Conservation (phyloP, 2,329 filamentous ascomycete species). For the Bipolaris cookei region DNA sequence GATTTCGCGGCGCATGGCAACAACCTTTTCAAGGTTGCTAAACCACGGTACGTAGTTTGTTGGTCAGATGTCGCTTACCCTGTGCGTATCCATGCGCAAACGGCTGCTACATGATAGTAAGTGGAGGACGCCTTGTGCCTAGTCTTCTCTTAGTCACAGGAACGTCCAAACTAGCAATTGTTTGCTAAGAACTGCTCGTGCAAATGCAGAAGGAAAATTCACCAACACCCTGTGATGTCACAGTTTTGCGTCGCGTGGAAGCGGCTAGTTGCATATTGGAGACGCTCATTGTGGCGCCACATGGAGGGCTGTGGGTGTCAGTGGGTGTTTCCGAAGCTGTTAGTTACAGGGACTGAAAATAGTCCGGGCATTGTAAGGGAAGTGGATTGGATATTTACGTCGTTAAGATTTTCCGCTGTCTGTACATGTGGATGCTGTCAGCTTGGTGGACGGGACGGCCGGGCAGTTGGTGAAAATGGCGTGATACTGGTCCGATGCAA, state of each 20-base stretch:
- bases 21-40: background rate
- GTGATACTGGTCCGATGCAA: slow-evolving; percentile 24
- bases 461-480: slow-evolving; percentile 22
- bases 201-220: background rate
- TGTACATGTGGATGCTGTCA: slow-evolving; percentile 18
- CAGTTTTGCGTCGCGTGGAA: background rate
- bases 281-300: slow-evolving; percentile 1
- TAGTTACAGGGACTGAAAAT: slow-evolving; percentile 19
- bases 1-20: background rate
- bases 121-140: background rate
- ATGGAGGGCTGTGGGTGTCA: slow-evolving; percentile 9
- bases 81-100: background rate
- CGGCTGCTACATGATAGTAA: background rate
- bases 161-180: background rate
- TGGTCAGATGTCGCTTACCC: background rate
- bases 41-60: background rate
- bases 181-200: background rate
- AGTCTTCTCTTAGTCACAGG: background rate
- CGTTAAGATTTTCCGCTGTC: slow-evolving; percentile 5
- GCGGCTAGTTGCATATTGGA: background rate
- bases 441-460: slow-evolving; percentile 12
- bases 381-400: background rate
- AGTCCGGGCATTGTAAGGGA: slow-evolving; percentile 12
- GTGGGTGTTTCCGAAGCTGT: slow-evolving; percentile 21
- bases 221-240: slow-evolving; percentile 1